phyloP scores from a whole-genome alignment of 2,329 filamentous ascomycete genomes.

The Xylariaceae sp. region DNA sequence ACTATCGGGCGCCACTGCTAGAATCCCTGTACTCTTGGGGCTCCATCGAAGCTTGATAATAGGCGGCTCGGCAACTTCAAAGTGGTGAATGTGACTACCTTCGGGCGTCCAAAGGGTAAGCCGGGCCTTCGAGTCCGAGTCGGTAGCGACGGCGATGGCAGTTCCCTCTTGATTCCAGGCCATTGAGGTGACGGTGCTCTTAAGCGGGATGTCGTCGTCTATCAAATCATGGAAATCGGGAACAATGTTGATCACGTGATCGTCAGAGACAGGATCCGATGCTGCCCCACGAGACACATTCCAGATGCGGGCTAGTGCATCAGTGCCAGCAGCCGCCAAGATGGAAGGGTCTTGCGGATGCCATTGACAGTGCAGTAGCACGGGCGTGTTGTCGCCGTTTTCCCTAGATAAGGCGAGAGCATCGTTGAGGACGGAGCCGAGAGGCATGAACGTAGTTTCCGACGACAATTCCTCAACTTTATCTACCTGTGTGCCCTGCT shows the following conservation, averaged over 20 bases:
- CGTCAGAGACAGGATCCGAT: conserved; percentile 39
- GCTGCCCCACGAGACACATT: conserved; percentile 52
- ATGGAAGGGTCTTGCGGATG: conserved; percentile 59
- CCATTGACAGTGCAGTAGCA: conserved; percentile 64
- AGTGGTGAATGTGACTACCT: conserved; percentile 46
- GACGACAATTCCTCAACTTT: conserved; percentile 56
- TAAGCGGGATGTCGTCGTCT: conserved; percentile 47
- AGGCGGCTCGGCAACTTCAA: conserved; percentile 55
- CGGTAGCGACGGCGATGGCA: conserved; percentile 53
- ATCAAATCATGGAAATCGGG: conserved; percentile 44
- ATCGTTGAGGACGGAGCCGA: conserved; percentile 34
- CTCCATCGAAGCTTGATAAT: conserved; percentile 59
- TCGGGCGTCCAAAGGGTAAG: conserved; percentile 53
- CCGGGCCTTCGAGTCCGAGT: conserved; percentile 46
- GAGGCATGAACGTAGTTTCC: conserved; percentile 56
- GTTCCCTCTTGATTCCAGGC: conserved; percentile 55
- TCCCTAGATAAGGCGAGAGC: conserved; percentile 26
- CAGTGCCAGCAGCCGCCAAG: conserved; percentile 62
- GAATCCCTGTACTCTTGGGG: conserved; percentile 47
- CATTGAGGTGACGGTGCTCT: conserved; percentile 52
- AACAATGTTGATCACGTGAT: conserved; percentile 41
- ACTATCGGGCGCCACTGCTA: conserved; percentile 53
- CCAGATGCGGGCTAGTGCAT: conserved; percentile 66
- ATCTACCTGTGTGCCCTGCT: conserved; percentile 59
- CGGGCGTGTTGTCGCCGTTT: conserved; percentile 47